Conservation (phyloP, 2,329 filamentous ascomycete species). For the Epicoccum sorghinum region DNA sequence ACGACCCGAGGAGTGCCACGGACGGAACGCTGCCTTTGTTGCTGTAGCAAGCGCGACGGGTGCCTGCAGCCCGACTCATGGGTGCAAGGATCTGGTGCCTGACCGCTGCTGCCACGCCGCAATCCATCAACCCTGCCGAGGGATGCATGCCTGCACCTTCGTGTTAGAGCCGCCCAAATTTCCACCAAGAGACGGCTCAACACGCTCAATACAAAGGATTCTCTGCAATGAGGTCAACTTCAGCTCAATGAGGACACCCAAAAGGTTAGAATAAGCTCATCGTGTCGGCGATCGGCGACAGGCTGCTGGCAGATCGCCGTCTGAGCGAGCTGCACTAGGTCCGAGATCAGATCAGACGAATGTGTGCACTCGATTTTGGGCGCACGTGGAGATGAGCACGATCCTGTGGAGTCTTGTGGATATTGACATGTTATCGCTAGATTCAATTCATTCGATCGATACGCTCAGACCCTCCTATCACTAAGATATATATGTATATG, state of each 20-base stretch:
- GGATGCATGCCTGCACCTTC: background rate
- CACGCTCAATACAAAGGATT: background rate
- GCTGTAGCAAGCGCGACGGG: background rate
- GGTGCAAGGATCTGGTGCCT: conserved; percentile 3
- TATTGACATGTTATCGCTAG: background rate
- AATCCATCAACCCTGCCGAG: background rate
- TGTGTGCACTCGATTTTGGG: background rate
- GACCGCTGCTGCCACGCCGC: background rate
- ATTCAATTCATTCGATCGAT: background rate
- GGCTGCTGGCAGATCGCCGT: background rate
- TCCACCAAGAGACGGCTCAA: background rate
- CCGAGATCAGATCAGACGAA: background rate
- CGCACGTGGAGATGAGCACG: background rate
- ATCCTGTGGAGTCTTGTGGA: background rate
- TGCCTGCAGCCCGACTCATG: conserved; percentile 10
- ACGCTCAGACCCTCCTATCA: conserved; percentile 1
- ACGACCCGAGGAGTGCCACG: background rate
- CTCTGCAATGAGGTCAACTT: background rate
- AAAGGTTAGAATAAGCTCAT: too few relatives aligned
- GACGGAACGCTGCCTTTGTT: background rate
- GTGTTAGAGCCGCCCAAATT: background rate
- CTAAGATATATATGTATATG: conserved; percentile 2
- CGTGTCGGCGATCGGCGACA: background rate
- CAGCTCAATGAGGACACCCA: too few relatives aligned
- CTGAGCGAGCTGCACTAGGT: background rate